Conservation (phyloP, 2,329 filamentous ascomycete species). For the Trichoderma aggressivum region DNA sequence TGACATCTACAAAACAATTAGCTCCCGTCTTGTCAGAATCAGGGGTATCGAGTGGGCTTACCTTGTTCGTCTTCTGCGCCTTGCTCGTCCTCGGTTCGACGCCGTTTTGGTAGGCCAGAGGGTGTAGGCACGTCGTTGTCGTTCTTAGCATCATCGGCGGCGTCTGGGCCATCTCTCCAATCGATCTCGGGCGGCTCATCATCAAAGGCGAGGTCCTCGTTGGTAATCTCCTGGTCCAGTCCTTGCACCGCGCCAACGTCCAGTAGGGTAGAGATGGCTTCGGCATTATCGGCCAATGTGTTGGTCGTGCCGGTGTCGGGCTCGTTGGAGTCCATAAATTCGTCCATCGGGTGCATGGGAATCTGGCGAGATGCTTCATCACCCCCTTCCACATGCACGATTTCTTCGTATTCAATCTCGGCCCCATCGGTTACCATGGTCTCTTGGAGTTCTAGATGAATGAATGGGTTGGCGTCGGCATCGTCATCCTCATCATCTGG, state of each 20-base stretch:
- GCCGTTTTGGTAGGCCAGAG: constrained; percentile 19
- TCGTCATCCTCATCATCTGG: constrained; percentile 27
- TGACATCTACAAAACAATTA: constrained; percentile 22
- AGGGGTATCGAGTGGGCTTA: constrained; percentile 1
- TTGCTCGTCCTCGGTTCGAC: constrained; percentile 21
- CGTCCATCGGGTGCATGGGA: constrained; percentile 15
- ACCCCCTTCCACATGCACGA: constrained; percentile 10
- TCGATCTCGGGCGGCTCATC: constrained; percentile 27
- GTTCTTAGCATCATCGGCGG: background rate
- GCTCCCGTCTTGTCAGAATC: background rate
- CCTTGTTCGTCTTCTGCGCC: constrained; percentile 20
- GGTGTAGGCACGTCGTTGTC: constrained; percentile 11
- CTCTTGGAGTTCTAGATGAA: constrained; percentile 27
- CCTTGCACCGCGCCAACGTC: constrained; percentile 24
- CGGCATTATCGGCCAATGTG: constrained; percentile 34
- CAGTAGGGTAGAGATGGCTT: constrained; percentile 26
- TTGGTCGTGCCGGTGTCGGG: constrained; percentile 32
- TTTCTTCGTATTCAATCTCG: constrained; percentile 20
- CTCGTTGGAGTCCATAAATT: constrained; percentile 22
- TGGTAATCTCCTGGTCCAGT: constrained; percentile 15
- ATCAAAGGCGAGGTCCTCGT: constrained; percentile 20
- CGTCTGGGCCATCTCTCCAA: constrained; percentile 22
- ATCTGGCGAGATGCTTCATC: constrained; percentile 6
- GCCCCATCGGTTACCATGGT: constrained; percentile 21
- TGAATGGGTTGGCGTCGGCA: constrained; percentile 27